Conservation (phyloP, 2,329 filamentous ascomycete genomes). For the Rosellinia necatrix region DNA sequence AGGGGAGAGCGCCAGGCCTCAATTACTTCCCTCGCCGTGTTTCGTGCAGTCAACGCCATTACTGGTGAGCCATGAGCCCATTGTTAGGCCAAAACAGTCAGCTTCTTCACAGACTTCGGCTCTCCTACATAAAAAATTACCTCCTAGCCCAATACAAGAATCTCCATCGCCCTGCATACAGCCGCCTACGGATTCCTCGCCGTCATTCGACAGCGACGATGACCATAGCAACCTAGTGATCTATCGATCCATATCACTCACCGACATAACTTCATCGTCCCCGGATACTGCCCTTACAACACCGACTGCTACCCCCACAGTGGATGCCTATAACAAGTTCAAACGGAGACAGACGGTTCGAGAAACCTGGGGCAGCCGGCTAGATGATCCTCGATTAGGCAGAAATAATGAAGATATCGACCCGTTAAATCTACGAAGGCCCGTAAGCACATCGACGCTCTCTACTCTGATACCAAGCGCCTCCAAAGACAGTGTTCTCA, state of each 20-base stretch:
- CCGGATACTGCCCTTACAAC: slow-evolving; percentile 19
- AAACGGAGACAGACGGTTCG: slow-evolving; percentile 16
- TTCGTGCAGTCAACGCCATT: slow-evolving; percentile 24
- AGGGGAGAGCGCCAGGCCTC: too few species aligned
- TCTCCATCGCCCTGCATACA: slow-evolving; percentile 12
- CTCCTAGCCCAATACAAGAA: slow-evolving; percentile 24
- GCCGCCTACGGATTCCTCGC: slow-evolving; percentile 27
- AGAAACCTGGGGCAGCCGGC: slow-evolving; percentile 37
- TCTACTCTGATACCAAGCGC: slow-evolving; percentile 34
- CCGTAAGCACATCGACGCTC: slow-evolving; percentile 35
- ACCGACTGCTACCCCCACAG: slow-evolving; percentile 12
- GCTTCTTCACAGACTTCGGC: slow-evolving; percentile 8
- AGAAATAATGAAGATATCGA: slow-evolving; percentile 19
- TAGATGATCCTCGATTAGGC: slow-evolving; percentile 26
- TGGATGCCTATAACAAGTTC: background rate
- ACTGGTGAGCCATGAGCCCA: slow-evolving; percentile 7
- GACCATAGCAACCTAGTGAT: slow-evolving; percentile 10
- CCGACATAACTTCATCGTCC: slow-evolving; percentile 21
- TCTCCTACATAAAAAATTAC: slow-evolving; percentile 19
- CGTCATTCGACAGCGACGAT: slow-evolving; percentile 31
- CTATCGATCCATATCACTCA: slow-evolving; percentile 27
- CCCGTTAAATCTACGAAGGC: slow-evolving; percentile 33
- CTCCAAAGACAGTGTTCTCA: slow-evolving; percentile 45
- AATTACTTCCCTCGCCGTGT: slow-evolving; percentile 33
- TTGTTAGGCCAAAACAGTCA: background rate